Base-by-base conservation (phyloP, 805 yeast species). In the Pichia occidentalis region DNA sequence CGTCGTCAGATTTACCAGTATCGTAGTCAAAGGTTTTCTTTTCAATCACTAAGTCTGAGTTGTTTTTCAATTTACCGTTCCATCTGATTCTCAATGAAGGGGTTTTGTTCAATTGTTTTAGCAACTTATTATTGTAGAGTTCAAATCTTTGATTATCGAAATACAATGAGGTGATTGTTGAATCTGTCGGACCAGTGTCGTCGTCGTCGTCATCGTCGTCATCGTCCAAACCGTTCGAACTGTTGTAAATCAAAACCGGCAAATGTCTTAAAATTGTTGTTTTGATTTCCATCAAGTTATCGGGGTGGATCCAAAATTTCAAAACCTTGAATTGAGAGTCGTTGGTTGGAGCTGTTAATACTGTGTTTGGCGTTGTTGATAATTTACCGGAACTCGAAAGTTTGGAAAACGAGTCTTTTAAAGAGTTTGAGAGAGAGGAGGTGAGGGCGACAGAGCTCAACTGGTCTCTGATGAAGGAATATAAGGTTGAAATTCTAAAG, bases 251-350 rank as follows among this genome's bases (percentile, higher is more conserved):
- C 45, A 90, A 70, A 5, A 88, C 95, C 1, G 98, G 98, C 48
- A 90, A 73, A 53, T 86, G 95, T 59, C 97, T 81, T 56, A 90
- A 73, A 48, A 90, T 85, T 43, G 87, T 78, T n/a, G 97, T 86
- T 65, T 90, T 90, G 39, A 88, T 95, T 64, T 90, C 97, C 96
- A 90, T 88, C 57, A 92, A 59, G 57, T 86, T 84, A 51, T 92
- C 98, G n/a, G 90, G 88, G 59, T 90, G 97, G 30, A 92, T 73
- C 98, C 98, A 90, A 61, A 90, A 90, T 63, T 85, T 86, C 61
- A 80, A 78, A 12, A 85, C 79, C 46, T 67, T 80, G 67, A 51
- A 77, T 23, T 55, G 55, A 7, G 44, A 32, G 6, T 52, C 57
- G 29, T 48, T 47, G 7, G 40, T 27, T 17, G 36, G 18, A 5